Evolutionary conservation across 1,139 yeast genomes (phyloP).

Genomic region (Komagataea norvegica): DNA sequence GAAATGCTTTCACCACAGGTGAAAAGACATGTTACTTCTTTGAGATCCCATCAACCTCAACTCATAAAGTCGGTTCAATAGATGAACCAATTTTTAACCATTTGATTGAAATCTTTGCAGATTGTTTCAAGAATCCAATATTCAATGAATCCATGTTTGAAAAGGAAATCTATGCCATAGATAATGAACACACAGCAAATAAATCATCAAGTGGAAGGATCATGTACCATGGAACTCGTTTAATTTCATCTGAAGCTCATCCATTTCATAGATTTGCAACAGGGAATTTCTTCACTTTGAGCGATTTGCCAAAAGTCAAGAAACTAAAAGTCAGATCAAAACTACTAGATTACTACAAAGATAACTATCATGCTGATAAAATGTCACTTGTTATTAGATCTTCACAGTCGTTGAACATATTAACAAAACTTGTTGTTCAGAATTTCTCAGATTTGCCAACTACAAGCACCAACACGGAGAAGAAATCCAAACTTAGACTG

Average conservation of each 20-base stretch:
- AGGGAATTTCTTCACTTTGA: constrained; percentile 59
- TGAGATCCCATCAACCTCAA: constrained; percentile 46
- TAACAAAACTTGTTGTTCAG: constrained; percentile 46
- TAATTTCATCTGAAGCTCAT: constrained; percentile 43
- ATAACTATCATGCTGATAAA: constrained; percentile 50
- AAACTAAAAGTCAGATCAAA: constrained; percentile 51
- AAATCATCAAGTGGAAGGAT: constrained; percentile 39
- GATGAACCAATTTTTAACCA: constrained; percentile 38
- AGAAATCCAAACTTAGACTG: constrained; percentile 7
- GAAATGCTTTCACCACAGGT: constrained; percentile 65
- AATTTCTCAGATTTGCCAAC: constrained; percentile 35
- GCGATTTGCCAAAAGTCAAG: constrained; percentile 42
- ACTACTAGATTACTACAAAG: constrained; percentile 46
- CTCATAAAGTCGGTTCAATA: constrained; percentile 15
- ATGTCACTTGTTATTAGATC: constrained; percentile 58
- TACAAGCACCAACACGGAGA: constrained; percentile 6
- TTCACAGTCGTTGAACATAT: constrained; percentile 53
- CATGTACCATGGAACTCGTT: constrained; percentile 52
- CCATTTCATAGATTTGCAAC: constrained; percentile 72
- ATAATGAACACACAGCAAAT: constrained; percentile 60
- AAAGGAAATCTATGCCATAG: constrained; percentile 53
- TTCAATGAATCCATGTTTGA: constrained; percentile 40
- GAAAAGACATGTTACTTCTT: constrained; percentile 59
- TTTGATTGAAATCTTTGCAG: constrained; percentile 45
- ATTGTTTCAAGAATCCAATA: constrained; percentile 45